These are phyloP conservation scores for Hypoxylon rubiginosum DNA, from an alignment of 2,329 filamentous ascomycete genomes.

Conservation along the genomic window DNA sequence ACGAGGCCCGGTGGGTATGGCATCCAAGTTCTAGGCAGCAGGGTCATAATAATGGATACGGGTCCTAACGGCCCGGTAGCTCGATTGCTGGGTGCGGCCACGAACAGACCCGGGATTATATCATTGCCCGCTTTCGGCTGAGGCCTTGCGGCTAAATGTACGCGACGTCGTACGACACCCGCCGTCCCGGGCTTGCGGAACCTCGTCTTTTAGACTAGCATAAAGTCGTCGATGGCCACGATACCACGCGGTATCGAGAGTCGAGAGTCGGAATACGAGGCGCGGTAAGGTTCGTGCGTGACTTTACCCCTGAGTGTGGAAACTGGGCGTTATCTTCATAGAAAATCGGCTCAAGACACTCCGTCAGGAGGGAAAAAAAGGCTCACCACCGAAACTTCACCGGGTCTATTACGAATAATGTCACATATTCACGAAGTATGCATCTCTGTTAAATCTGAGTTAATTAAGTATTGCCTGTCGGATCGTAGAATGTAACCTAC, in stretches of 20 bases:
- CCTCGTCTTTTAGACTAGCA: not conserved
- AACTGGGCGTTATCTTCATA: not conserved
- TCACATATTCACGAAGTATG: not conserved
- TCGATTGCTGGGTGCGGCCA: not conserved
- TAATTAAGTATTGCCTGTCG: not conserved
- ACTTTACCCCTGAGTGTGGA: not conserved
- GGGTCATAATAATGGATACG: conserved; percentile 14
- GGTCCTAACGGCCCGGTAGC: conserved; percentile 1
- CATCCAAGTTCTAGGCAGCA: conserved; percentile 16
- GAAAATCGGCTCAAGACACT: not conserved
- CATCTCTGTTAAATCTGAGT: not conserved
- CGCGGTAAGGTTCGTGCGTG: not conserved
- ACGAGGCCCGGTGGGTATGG: not conserved
- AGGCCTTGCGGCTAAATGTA: conserved; percentile 41
- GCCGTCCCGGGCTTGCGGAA: conserved; percentile 30
- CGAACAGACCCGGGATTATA: conserved; percentile 20
- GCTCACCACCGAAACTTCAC: not conserved
- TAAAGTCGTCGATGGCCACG: not conserved
- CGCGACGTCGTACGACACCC: conserved; percentile 32
- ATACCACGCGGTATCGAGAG: not conserved
- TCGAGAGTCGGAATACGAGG: not conserved
- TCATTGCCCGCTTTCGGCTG: conserved; percentile 32
- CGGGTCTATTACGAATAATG: not conserved
- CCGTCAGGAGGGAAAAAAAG: not conserved
- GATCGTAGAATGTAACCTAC: not conserved